Percentiles rank a stretch among this genome's conserved stretches.
These are phyloP conservation scores for Miamiensis avidus DNA, from an alignment of 169 alveolate genomes.

Conservation along the genomic window DNA sequence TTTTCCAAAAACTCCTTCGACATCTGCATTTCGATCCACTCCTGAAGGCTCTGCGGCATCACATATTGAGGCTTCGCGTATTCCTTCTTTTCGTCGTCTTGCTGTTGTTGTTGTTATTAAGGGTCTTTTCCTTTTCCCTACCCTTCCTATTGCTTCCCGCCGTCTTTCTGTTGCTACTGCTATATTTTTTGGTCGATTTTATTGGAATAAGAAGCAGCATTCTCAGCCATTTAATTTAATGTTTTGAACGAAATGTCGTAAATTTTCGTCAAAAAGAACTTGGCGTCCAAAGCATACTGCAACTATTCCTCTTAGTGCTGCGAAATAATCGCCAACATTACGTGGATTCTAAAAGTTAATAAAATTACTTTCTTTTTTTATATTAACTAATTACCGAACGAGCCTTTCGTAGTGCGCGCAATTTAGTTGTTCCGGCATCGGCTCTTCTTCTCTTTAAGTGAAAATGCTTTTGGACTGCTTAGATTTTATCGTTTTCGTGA, in stretches of 20 bases:
- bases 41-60: conserved; percentile 70
- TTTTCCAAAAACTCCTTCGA: conserved; percentile 64
- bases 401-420: conserved; percentile 80
- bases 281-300: conserved; percentile 81
- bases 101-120: conserved; percentile 56
- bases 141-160: conserved; percentile 58
- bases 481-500: conserved; percentile 73
- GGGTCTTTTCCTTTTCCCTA: conserved; percentile 55
- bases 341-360: conserved; percentile 59
- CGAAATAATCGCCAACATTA: conserved; percentile 77
- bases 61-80: conserved; percentile 54
- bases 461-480: conserved; percentile 64
- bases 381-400: conserved; percentile 13
- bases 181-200: conserved; percentile 30
- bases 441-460: conserved; percentile 74
- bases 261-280: conserved; percentile 78
- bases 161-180: conserved; percentile 45
- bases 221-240: conserved; percentile 70
- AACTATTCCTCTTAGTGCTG: conserved; percentile 63
- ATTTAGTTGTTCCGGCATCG: conserved; percentile 77
- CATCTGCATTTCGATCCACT: conserved; percentile 71
- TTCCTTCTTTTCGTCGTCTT: too few relatives aligned
- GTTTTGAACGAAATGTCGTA: conserved; percentile 76
- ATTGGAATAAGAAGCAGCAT: conserved; percentile 62
- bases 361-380: too few relatives aligned